Evolutionary conservation across 306 rosid species (phyloP), one percentile per base, ranked within the genome.

Genomic region (Sicyos edulis): DNA sequence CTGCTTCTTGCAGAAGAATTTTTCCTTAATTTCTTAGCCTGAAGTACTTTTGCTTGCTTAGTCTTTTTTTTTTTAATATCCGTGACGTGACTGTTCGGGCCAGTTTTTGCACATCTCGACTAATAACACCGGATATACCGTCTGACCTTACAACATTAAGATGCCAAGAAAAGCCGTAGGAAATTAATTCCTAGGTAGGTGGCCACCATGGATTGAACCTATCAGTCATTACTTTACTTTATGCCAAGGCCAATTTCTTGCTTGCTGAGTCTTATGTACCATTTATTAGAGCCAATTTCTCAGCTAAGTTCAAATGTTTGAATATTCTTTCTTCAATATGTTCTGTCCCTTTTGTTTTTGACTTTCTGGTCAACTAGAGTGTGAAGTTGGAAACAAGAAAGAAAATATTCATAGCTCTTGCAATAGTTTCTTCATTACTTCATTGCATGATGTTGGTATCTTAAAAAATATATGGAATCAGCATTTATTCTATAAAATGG

Each of bases 21-120:
- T 47, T 6, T 6, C 56, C 56, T 67, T n/a, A n/a, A n/a, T n/a
- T 65, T 44, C 24, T 44, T 66, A 19, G 66, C 65, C 65, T 42
- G 16, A 3, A 47, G 5, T 62, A 0, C 16, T 62, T 16, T 68
- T 68, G 57, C 72, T 49, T 69, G 20, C 59, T 32, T 32, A 32
- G n/a, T n/a, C n/a, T n/a, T n/a, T n/a, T n/a, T n/a, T n/a, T n/a
- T n/a, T n/a, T n/a, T n/a, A n/a, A n/a, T n/a, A n/a, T n/a, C n/a
- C n/a, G n/a, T n/a, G n/a, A n/a, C n/a, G n/a, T n/a, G n/a, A n/a
- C n/a, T n/a, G n/a, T n/a, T n/a, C n/a, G n/a, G n/a, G n/a, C n/a
- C n/a, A n/a, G n/a, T n/a, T n/a, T n/a, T n/a, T n/a, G n/a, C n/a
- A n/a, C n/a, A n/a, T n/a, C n/a, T n/a, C n/a, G n/a, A n/a, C n/a